These are phyloP conservation scores for Scenedesmus sp. DNA, from an alignment of 163 green algal species.

Conservation along the genomic window DNA sequence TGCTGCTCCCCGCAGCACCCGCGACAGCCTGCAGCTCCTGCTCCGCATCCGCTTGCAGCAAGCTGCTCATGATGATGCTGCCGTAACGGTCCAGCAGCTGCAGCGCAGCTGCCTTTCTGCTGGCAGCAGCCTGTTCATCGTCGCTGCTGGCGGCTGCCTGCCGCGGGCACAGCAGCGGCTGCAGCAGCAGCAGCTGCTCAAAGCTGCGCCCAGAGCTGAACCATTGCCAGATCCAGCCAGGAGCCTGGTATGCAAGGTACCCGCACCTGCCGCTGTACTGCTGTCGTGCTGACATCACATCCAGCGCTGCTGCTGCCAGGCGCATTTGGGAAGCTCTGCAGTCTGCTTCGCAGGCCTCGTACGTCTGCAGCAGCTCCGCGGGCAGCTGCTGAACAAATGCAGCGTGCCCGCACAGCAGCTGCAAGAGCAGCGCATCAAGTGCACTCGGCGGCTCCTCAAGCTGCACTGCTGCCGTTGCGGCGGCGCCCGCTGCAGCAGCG, in stretches of 20 bases:
- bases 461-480: constrained; percentile 12
- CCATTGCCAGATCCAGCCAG: constrained; percentile 34
- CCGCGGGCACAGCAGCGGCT: constrained; percentile 15
- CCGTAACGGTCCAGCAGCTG: constrained; percentile 20
- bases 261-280: constrained; percentile 19
- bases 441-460: constrained; percentile 14
- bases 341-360: background rate
- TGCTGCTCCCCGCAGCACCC: constrained; percentile 2
- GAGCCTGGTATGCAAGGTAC: constrained; percentile 34
- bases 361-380: background rate
- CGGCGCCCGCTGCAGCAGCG: background rate
- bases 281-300: constrained; percentile 33
- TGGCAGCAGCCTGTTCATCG: background rate
- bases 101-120: background rate
- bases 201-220: background rate
- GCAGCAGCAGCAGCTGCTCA: constrained; percentile 37
- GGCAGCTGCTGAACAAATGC: constrained; percentile 27
- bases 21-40: constrained; percentile 19
- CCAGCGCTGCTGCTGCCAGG: constrained; percentile 22
- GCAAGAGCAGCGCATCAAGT: constrained; percentile 31
- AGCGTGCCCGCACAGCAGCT: constrained; percentile 20
- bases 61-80: background rate
- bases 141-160: background rate
- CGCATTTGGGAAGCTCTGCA: background rate
- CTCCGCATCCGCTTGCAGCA: background rate